Base-by-base conservation (phyloP, 2,329 filamentous ascomycete genomes). In the Leptographium lundbergii region DNA sequence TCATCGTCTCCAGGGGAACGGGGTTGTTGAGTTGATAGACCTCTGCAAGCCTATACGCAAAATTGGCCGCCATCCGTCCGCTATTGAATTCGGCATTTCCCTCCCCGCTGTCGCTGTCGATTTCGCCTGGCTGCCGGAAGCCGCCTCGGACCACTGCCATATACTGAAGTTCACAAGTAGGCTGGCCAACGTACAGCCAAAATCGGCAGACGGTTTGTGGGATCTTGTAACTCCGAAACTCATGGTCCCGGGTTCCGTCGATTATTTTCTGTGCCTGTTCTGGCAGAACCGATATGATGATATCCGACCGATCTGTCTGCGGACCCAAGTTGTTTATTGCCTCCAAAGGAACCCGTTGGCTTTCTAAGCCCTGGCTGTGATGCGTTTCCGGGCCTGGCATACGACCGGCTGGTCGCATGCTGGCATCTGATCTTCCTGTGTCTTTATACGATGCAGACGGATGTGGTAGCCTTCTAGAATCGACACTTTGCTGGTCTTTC, bases 21-120 rank as follows among this genome's bases (percentile, higher is more conserved):
- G 82, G 79, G 66, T 86, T 78, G 64, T 85, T 84, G 29, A 87
- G 74, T 67, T 82, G 75, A 65, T 85, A 87, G 0, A 87, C 73
- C 64, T 85, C 75, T 25, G 75, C 63, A 52, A 83, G 72, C 64
- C 79, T 76, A 65, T 82, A 80, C 4, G 78, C 81, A 61, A 72
- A 80, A 27, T 72, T 73, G 19, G 68, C 66, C 17, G 45, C 53
- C n/a, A 63, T 60, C 47, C 64, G 68, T 7, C 72, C 71, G 11
- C 68, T 65, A 60, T 80, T 80, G 66, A 81, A 84, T 13, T 79
- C 76, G 2, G 65, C 69, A 60, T 82, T 83, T 19, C 79, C 80
- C 2, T 77, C 61, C 0, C 79, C 79, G 4, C 67, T 68, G 6
- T 70, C 66, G 54, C 73, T 69, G 19, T 70, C 61, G 24, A 82